These are phyloP conservation scores for Cucumis hystrix DNA, from an alignment of 306 rosid species.

Conservation along the genomic window DNA sequence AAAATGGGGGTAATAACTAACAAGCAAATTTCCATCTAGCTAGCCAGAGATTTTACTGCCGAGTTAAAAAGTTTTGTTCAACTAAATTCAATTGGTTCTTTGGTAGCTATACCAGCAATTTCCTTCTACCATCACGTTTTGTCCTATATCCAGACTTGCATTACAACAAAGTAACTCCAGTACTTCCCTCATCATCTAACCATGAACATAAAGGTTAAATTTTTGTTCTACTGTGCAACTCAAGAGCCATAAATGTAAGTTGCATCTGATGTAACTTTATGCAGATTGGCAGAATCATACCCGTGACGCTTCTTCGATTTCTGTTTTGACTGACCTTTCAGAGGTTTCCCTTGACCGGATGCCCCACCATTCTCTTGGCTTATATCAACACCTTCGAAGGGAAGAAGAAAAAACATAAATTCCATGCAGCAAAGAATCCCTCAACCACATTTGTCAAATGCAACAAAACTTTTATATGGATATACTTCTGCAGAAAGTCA, in stretches of 20 bases:
- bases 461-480: neutral
- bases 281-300: constrained; percentile 31
- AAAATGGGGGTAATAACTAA: neutral
- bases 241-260: constrained; percentile 1
- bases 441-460: neutral
- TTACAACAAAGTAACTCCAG: neutral
- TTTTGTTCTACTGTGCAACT: neutral
- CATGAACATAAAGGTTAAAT: neutral
- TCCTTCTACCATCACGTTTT: neutral
- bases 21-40: neutral
- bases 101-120: neutral
- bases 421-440: neutral
- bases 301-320: constrained; percentile 72
- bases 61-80: neutral
- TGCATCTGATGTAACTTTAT: constrained; percentile 6
- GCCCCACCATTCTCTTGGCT: constrained; percentile 37
- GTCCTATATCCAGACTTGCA: neutral
- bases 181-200: neutral
- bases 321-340: constrained; percentile 56
- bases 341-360: constrained; percentile 46
- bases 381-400: constrained; percentile 35
- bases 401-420: neutral
- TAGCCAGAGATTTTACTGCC: neutral
- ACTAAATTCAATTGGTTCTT: neutral
- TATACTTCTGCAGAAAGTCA: neutral